phyloP scores from a whole-genome alignment of 2,329 filamentous ascomycete species.

The Fusarium sublunatum region DNA sequence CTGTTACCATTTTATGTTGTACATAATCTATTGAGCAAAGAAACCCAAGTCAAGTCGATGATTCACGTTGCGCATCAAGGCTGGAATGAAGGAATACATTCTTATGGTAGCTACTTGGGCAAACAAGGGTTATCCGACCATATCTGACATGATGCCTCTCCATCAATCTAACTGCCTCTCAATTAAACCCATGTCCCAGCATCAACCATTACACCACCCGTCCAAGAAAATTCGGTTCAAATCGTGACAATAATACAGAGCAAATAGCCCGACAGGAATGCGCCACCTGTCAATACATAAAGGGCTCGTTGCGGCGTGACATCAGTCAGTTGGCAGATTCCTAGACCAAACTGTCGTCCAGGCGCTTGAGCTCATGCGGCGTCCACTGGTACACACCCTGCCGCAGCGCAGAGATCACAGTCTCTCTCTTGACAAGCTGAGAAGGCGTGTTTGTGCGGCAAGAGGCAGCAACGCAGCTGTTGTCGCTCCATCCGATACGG shows the following conservation, averaged over 20 bases:
- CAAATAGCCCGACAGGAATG: conserved; percentile 45
- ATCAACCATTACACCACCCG: conserved; percentile 49
- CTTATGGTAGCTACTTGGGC: conserved; percentile 30
- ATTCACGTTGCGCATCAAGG: not conserved
- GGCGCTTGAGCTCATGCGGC: conserved; percentile 47
- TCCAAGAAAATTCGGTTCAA: conserved; percentile 52
- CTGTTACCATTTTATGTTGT: not conserved
- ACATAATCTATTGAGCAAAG: not conserved
- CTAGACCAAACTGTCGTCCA: conserved; percentile 50
- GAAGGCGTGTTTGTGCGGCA: conserved; percentile 49
- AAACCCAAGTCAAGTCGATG: not conserved
- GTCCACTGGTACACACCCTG: conserved; percentile 53
- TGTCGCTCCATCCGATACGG: conserved; percentile 56
- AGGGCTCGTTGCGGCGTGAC: conserved; percentile 13
- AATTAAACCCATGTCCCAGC: conserved; percentile 49
- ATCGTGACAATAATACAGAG: conserved; percentile 49
- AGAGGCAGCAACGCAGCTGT: conserved; percentile 53
- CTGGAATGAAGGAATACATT: conserved; percentile 13
- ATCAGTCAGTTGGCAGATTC: conserved; percentile 46
- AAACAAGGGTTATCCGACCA: conserved; percentile 39
- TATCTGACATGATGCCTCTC: conserved; percentile 44
- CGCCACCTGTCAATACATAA: conserved; percentile 34
- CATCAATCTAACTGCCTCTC: conserved; percentile 43
- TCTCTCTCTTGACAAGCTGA: conserved; percentile 49
- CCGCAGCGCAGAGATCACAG: conserved; percentile 47